Evolutionary conservation across 306 rosid genomes (phyloP).

Genomic region (Vigna trinervia): DNA sequence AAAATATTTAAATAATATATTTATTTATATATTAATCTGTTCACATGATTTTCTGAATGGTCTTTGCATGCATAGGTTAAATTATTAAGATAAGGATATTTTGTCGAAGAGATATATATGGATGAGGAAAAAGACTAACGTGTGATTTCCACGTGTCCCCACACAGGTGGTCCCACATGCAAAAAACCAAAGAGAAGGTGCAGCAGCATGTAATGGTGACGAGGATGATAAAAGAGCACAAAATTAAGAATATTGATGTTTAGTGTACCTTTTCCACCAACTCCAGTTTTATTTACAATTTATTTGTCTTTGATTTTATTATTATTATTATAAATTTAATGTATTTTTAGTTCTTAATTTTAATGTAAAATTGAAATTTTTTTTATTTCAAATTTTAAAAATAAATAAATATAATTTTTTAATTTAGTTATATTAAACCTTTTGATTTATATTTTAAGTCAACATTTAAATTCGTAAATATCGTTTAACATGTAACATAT

Average conservation of each 20-base stretch:
- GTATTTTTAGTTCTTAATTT: too few species aligned
- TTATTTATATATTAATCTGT: neutral
- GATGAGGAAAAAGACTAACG: constrained; percentile 10
- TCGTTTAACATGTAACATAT: too few species aligned
- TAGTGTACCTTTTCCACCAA: constrained; percentile 25
- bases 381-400: too few species aligned
- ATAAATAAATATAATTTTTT: too few species aligned
- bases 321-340: too few species aligned
- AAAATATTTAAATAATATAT: too few species aligned
- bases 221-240: constrained; percentile 38
- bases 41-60: neutral
- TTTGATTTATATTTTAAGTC: too few species aligned
- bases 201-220: neutral
- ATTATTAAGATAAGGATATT: constrained; percentile 17
- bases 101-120: neutral
- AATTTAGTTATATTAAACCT: too few species aligned
- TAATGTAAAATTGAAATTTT: too few species aligned
- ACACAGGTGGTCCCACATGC: constrained; percentile 85
- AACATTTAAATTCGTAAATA: too few species aligned
- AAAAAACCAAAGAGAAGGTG: constrained; percentile 44
- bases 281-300: neutral
- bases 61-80: neutral
- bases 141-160: constrained; percentile 22
- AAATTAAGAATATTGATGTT: constrained; percentile 32
- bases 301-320: neutral